phyloP scores from a whole-genome alignment of 1,139 yeast species.

The Pichia sp. region DNA sequence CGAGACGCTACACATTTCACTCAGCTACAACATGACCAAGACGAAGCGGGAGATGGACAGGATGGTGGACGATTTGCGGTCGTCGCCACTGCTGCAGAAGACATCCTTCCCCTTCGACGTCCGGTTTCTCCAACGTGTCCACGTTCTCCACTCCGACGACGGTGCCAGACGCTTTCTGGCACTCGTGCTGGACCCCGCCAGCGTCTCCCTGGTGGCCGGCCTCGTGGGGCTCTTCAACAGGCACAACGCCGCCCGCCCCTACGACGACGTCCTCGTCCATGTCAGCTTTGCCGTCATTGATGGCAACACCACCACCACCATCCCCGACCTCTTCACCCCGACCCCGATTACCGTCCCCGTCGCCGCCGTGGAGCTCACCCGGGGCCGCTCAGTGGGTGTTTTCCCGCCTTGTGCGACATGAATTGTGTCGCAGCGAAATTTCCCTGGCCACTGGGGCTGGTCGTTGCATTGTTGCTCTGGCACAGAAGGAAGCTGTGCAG shows the following conservation, averaged over 20 bases:
- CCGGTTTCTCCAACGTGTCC: too few species aligned
- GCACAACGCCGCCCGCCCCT: too few species aligned
- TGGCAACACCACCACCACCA: neutral
- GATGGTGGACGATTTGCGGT: neutral
- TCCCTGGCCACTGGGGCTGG: neutral
- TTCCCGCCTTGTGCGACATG: neutral
- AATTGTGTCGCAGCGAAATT: too few species aligned
- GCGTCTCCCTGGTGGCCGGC: too few species aligned
- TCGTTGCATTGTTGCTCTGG: too few species aligned
- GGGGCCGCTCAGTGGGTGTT: neutral
- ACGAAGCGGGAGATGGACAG: neutral
- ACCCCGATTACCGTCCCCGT: neutral
- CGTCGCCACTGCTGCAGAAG: neutral
- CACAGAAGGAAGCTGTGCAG: too few species aligned
- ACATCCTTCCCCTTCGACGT: neutral
- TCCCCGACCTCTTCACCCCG: neutral
- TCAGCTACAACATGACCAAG: slow-evolving; percentile 17
- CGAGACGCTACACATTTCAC: slow-evolving; percentile 20
- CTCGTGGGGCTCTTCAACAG: too few species aligned
- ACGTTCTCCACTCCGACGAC: neutral
- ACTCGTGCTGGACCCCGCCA: too few species aligned
- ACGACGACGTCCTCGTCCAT: neutral
- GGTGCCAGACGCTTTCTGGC: neutral
- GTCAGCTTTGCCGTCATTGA: neutral
- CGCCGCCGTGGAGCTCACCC: neutral